phyloP scores from a whole-genome alignment of 371 early-diverging fungal genomes.

The Mucor saturninus region DNA sequence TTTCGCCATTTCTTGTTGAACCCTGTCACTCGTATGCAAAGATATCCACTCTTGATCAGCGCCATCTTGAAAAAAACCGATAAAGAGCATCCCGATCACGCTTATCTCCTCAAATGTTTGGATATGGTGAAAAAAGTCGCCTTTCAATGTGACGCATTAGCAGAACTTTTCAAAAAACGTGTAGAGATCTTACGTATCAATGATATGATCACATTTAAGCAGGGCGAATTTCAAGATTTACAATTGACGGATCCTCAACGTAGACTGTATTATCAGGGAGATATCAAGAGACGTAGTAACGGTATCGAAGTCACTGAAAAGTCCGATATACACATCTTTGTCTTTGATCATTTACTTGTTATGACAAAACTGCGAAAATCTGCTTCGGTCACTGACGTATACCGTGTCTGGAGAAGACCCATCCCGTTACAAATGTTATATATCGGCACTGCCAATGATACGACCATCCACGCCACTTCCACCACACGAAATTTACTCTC shows the following conservation, averaged over 20 bases:
- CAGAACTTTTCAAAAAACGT: slow-evolving; percentile 30
- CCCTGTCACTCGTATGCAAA: slow-evolving; percentile 88
- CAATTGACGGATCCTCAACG: slow-evolving; percentile 71
- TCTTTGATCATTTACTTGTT: slow-evolving; percentile 85
- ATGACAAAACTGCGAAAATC: slow-evolving; percentile 68
- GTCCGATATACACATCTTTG: slow-evolving; percentile 69
- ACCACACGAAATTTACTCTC: slow-evolving; percentile 4
- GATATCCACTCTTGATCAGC: slow-evolving; percentile 75
- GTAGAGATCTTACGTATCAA: slow-evolving; percentile 41
- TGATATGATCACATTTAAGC: slow-evolving; percentile 46
- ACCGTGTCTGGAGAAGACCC: slow-evolving; percentile 62
- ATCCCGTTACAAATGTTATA: slow-evolving; percentile 61
- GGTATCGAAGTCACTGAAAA: slow-evolving; percentile 65
- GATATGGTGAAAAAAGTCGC: slow-evolving; percentile 52
- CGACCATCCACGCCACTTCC: slow-evolving; percentile 29
- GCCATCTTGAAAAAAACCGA: slow-evolving; percentile 86
- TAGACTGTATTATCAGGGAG: slow-evolving; percentile 74
- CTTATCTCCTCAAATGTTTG: slow-evolving; percentile 74
- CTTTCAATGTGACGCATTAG: slow-evolving; percentile 36
- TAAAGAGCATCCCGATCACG: slow-evolving; percentile 77
- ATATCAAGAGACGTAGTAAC: slow-evolving; percentile 64
- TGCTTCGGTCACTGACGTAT: slow-evolving; percentile 41
- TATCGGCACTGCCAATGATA: slow-evolving; percentile 27
- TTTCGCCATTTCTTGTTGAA: slow-evolving; percentile 56
- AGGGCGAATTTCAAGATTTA: slow-evolving; percentile 59